Evolutionary conservation across 2,329 filamentous ascomycete genomes (phyloP).

Genomic region (Botrytis cinerea): DNA sequence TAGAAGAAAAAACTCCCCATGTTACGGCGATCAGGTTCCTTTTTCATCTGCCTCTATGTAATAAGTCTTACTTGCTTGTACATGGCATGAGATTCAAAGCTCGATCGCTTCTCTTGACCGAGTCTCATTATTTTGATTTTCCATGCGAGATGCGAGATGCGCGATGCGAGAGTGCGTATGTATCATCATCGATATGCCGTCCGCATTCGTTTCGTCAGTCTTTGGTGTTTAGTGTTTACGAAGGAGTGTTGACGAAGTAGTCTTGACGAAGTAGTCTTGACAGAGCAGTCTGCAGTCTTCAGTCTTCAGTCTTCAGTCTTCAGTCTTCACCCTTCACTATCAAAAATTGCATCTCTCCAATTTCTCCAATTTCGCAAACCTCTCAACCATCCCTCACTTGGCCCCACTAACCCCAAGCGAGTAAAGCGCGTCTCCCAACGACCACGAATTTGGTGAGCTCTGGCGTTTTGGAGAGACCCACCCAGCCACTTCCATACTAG

Average conservation of each 20-base stretch:
- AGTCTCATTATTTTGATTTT: background rate
- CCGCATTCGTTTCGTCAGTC: background rate
- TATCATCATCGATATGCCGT: background rate
- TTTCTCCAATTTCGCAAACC: background rate
- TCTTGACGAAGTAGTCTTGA: background rate
- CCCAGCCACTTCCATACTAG: background rate
- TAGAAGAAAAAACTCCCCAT: background rate
- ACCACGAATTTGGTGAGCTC: constrained; percentile 17
- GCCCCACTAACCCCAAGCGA: background rate
- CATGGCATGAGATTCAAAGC: background rate
- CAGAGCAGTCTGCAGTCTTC: background rate
- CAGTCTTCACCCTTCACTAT: background rate
- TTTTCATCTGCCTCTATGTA: background rate
- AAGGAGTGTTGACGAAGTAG: too few species aligned
- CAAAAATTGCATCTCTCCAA: background rate
- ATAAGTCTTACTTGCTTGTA: background rate
- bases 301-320: background rate
- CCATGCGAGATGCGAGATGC: background rate
- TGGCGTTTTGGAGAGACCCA: background rate
- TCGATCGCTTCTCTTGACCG: background rate
- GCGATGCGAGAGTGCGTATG: background rate
- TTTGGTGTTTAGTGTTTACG: too few species aligned
- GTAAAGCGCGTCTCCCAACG: constrained; percentile 20
- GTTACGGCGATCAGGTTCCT: background rate
- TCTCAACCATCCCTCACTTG: background rate